Evolutionary conservation across 768 basidiomycete genomes (phyloP).

Genomic region (Leccinum arenicola): DNA sequence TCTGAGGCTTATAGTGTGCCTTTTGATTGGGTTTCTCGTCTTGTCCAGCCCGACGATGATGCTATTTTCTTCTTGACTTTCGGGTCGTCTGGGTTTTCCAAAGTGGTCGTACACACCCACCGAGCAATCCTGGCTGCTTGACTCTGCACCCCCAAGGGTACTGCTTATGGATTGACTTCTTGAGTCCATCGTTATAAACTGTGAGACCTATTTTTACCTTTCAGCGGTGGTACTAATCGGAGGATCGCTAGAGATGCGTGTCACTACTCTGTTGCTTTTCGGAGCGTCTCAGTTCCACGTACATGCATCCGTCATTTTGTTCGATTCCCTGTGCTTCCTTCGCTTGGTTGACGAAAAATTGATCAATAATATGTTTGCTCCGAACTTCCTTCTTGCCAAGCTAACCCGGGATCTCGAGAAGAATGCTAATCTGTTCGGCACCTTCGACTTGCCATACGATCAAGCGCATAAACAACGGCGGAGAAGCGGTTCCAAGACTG

Average conservation of each 20-base stretch:
- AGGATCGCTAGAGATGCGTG: conserved; percentile 37
- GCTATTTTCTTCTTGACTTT: no score
- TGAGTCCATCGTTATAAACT: conserved; percentile 35
- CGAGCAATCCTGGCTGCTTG: conserved; percentile 32
- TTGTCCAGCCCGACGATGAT: no score
- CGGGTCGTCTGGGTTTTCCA: no score
- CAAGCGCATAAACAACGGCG: conserved; percentile 38
- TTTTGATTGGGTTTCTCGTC: no score
- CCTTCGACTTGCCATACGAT: conserved; percentile 34
- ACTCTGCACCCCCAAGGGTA: conserved; percentile 28
- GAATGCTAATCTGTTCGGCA: conserved; percentile 7
- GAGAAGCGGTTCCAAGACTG: conserved; percentile 40
- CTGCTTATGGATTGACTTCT: conserved; percentile 30
- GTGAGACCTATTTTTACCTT: conserved; percentile 13
- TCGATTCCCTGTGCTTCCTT: conserved; percentile 15
- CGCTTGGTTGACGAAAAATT: conserved; percentile 34
- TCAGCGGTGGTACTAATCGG: background rate
- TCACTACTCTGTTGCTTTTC: conserved; percentile 29
- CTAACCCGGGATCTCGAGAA: conserved; percentile 33
- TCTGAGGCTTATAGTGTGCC: no score
- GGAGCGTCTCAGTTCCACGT: conserved; percentile 23
- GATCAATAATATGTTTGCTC: conserved; percentile 33
- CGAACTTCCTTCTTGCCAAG: conserved; percentile 42
- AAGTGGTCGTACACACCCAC: conserved; percentile 27
- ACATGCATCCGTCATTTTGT: conserved; percentile 15